phyloP scores from a whole-genome alignment of 495 filamentous ascomycete species.

The Cercophora scortea region DNA sequence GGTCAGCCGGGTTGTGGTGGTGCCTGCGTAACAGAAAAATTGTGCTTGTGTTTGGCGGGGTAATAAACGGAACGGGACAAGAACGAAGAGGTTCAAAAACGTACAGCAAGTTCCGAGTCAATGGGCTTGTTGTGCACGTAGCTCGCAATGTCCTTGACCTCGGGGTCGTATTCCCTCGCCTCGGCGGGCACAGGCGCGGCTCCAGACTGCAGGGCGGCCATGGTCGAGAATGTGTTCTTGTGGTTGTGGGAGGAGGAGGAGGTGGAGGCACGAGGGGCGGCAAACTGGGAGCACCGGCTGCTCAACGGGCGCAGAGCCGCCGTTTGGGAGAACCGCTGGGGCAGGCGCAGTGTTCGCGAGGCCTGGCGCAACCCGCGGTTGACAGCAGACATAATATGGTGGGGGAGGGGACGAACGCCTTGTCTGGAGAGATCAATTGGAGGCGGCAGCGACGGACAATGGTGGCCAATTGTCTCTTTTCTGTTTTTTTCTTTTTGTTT shows the following conservation, averaged over 20 bases:
- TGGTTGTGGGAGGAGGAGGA: conserved; percentile 15
- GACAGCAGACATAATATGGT: conserved; percentile 20
- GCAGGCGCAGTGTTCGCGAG: conserved; percentile 19
- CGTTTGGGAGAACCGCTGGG: neutral
- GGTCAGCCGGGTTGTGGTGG: conserved; percentile 18
- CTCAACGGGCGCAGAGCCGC: neutral
- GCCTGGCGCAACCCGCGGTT: conserved; percentile 24
- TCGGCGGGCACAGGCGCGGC: conserved; percentile 39
- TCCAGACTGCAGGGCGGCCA: conserved; percentile 42
- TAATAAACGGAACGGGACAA: neutral
- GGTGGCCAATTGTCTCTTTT: too few relatives aligned
- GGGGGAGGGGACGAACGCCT: neutral
- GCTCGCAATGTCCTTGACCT: conserved; percentile 87
- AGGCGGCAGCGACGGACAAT: too few relatives aligned
- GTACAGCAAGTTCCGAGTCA: conserved; percentile 84
- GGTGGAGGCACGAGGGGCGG: conserved; percentile 7
- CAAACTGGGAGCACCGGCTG: neutral
- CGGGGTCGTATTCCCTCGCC: conserved; percentile 67
- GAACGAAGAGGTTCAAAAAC: conserved; percentile 17
- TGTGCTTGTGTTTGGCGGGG: neutral
- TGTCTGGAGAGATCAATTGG: too few relatives aligned
- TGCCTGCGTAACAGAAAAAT: conserved; percentile 4
- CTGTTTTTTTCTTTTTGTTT: too few relatives aligned
- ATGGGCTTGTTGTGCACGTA: conserved; percentile 91
- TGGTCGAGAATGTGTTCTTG: conserved; percentile 46